Evolutionary conservation across 192 early-diverging fungal genomes (phyloP), one percentile per base, ranked within the genome.

Genomic region (Backusella sp.): DNA sequence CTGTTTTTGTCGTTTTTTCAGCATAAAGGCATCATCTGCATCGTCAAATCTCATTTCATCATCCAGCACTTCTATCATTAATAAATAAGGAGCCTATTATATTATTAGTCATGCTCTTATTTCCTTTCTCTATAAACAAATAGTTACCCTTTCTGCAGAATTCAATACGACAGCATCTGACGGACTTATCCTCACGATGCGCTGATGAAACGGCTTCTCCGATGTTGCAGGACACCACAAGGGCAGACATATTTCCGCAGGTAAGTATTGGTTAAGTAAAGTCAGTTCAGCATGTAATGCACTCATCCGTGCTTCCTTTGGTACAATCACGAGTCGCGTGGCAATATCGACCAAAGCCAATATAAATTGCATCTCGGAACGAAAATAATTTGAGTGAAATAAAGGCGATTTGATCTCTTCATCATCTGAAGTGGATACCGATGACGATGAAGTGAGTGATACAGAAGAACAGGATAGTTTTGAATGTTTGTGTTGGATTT

Each of bases 141-240:
- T 39, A 39, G 11, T 30, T 71, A 71, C 70, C 21, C 97, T 84
- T 81, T 99, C 98, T 7, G 98, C 98, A 67, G 96, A 97, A 80
- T 99, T 99, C 52, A 99, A 82, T n/a, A 98, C 96, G 1, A 98
- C 97, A n/a, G 93, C 94, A 82, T 99, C 98, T 14, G 88, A 87
- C 0, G 95, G 93, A 15, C 92, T 90, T 42, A 99, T 97, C 56
- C 96, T 89, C 35, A 96, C 92, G 73, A 99, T 91, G 59, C 93
- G 89, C 75, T 98, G 96, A 86, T 98, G 96, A 9, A 80, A 79
- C 19, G 88, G 84, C 9, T 84, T 78, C 11, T 89, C 86, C 26
- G 86, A 77, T 0, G 90, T 89, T 9, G 93, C 90, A 6, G 90
- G 84, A 80, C 98, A 99, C 96, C 96, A 98, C 52, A 97, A 83